Evolutionary conservation across 805 yeast genomes (phyloP).

Genomic region (Pichia pseudocactophila): DNA sequence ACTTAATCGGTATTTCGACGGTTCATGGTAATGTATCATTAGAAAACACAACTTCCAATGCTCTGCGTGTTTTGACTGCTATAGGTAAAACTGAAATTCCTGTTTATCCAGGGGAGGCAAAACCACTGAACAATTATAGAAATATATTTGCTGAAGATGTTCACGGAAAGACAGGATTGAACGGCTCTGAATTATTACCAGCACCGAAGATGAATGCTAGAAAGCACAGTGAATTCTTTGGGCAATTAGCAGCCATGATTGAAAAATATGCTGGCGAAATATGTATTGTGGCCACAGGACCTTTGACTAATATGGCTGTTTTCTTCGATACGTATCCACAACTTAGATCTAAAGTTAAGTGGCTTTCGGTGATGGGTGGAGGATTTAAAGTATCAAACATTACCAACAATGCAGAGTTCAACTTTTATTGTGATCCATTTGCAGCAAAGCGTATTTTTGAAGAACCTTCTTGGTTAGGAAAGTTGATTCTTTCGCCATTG

Average conservation of each 20-base stretch:
- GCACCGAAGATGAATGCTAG: conserved; percentile 27
- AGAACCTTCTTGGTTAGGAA: conserved; percentile 38
- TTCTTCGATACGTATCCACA: conserved; percentile 50
- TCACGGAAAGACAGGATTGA: conserved; percentile 71
- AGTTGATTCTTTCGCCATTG: conserved; percentile 51
- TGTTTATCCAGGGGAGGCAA: conserved; percentile 57
- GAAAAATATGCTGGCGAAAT: conserved; percentile 37
- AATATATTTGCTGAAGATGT: conserved; percentile 46
- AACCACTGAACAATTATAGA: conserved; percentile 46
- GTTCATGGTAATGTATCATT: conserved; percentile 66
- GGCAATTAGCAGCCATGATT: conserved; percentile 16
- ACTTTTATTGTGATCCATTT: conserved; percentile 63
- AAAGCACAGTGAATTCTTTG: conserved; percentile 17
- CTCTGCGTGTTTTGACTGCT: conserved; percentile 58
- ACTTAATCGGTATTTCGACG: conserved; percentile 62
- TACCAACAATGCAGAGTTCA: conserved; percentile 55
- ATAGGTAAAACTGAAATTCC: conserved; percentile 43
- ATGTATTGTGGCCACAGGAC: conserved; percentile 65
- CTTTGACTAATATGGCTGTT: conserved; percentile 62
- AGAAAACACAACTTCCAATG: conserved; percentile 57
- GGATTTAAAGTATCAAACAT: conserved; percentile 28
- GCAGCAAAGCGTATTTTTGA: conserved; percentile 56
- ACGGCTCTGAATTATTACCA: conserved; percentile 61
- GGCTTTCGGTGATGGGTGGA: conserved; percentile 74
- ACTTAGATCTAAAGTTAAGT: conserved; percentile 37